Evolutionary conservation across 768 basidiomycete species (phyloP).

Genomic region (Mycena floridula): DNA sequence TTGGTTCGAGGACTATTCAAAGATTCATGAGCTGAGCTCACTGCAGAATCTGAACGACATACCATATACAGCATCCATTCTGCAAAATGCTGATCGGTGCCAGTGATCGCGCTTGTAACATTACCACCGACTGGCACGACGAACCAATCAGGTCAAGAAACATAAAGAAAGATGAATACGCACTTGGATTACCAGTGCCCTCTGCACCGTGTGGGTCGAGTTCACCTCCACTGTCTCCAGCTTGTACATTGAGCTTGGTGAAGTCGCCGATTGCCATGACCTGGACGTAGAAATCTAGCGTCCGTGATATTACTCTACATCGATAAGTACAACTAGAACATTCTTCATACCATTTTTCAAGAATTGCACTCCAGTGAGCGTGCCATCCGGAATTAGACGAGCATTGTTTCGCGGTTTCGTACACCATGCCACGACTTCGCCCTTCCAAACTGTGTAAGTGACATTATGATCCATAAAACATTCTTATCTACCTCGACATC

Average conservation of each 20-base stretch:
- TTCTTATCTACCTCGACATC: constrained; percentile 29
- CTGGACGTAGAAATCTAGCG: constrained; percentile 37
- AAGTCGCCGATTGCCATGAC: constrained; percentile 37
- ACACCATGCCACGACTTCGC: constrained; percentile 40
- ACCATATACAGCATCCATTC: constrained; percentile 40
- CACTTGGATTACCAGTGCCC: neutral
- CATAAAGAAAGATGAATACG: constrained; percentile 23
- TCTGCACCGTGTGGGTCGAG: neutral
- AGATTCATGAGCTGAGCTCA: neutral
- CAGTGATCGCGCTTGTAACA: constrained; percentile 35
- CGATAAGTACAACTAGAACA: neutral
- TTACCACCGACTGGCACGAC: constrained; percentile 42
- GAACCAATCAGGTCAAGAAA: constrained; percentile 32
- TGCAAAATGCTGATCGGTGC: constrained; percentile 27
- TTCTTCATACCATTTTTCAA: constrained; percentile 29
- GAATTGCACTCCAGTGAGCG: constrained; percentile 33
- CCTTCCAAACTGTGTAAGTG: constrained; percentile 16
- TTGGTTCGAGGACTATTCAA: constrained; percentile 24
- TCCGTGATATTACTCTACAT: neutral
- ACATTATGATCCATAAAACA: neutral
- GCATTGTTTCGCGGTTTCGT: constrained; percentile 37
- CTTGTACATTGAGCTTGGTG: constrained; percentile 32
- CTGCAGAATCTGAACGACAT: constrained; percentile 2
- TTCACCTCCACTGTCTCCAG: constrained; percentile 32
- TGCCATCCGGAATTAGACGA: constrained; percentile 38